These are phyloP conservation scores for Amaranthus palmeri DNA, from an alignment of 148 eudicot species.

Conservation along the genomic window DNA sequence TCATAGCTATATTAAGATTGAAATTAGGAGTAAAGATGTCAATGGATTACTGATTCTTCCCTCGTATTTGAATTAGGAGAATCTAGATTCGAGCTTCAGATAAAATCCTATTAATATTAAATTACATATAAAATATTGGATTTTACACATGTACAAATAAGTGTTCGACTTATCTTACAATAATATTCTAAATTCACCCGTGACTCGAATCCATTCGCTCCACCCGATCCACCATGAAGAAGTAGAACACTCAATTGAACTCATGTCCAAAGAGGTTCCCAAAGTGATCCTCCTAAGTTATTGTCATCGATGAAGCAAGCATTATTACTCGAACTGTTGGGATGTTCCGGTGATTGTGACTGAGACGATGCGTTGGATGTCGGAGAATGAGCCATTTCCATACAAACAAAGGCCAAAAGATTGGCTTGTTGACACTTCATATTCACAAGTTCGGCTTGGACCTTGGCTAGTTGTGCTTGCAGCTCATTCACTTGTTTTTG, in stretches of 20 bases:
- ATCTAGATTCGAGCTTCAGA: too few relatives aligned
- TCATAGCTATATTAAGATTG: neutral
- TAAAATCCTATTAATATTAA: too few relatives aligned
- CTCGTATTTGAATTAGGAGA: too few relatives aligned
- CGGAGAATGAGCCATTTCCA: slow-evolving; percentile 36
- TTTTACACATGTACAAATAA: too few relatives aligned
- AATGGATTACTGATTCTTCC: too few relatives aligned
- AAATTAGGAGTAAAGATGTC: neutral
- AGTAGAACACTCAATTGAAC: too few relatives aligned
- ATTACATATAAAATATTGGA: too few relatives aligned
- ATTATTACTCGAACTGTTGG: neutral
- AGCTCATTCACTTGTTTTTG: slow-evolving; percentile 61
- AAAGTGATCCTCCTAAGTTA: slow-evolving; percentile 9
- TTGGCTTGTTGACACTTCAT: slow-evolving; percentile 48
- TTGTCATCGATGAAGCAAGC: slow-evolving; percentile 27
- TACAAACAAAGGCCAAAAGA: slow-evolving; percentile 35
- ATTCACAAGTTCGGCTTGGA: slow-evolving; percentile 45
- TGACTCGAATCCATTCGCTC: too few relatives aligned
- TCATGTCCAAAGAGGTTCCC: slow-evolving; percentile 39
- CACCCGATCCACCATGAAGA: neutral
- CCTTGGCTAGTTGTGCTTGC: slow-evolving; percentile 57
- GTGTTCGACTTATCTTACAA: too few relatives aligned
- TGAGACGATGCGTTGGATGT: slow-evolving; percentile 21
- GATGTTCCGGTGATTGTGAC: slow-evolving; percentile 24
- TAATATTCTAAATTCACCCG: too few relatives aligned